Evolutionary conservation across 2,329 filamentous ascomycete species (phyloP).

Genomic region (Fusarium virguliforme): DNA sequence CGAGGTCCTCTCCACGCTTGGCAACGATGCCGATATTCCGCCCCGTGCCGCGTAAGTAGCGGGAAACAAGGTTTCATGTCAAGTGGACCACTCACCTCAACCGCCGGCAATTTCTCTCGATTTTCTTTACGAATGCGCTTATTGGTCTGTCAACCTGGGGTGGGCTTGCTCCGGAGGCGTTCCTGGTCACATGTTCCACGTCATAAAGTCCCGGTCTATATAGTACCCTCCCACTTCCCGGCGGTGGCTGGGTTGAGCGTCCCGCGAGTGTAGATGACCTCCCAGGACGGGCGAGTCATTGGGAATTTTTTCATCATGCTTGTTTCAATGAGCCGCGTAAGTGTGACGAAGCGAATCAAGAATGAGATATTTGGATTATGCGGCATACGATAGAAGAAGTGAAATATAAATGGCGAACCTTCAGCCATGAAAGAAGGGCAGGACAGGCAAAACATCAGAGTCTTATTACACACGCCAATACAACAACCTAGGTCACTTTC

Average conservation of each 20-base stretch:
- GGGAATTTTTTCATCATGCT: background rate
- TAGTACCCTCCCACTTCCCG: constrained; percentile 7
- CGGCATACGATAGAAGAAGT: background rate
- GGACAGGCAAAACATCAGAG: background rate
- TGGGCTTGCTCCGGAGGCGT: background rate
- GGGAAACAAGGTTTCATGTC: constrained; percentile 11
- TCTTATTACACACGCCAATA: background rate
- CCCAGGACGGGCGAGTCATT: background rate
- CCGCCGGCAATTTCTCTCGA: background rate
- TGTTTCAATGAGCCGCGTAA: constrained; percentile 3
- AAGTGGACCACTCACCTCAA: background rate
- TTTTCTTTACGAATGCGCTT: background rate
- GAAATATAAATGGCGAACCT: background rate
- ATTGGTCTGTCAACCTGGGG: background rate
- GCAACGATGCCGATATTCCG: constrained; percentile 8
- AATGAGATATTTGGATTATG: background rate
- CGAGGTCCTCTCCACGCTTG: background rate
- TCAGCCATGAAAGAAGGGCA: background rate
- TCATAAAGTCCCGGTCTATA: constrained; percentile 5
- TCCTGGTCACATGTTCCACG: background rate
- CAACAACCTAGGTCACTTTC: background rate
- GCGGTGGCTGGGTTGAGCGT: background rate
- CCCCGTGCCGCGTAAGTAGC: background rate
- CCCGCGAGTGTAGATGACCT: background rate
- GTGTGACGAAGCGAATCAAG: constrained; percentile 1